A percentile compares a stretch with the other conserved stretches of the same genome.
phyloP scores from a whole-genome alignment of 2,329 filamentous ascomycete species.

The Penicillium palitans region DNA sequence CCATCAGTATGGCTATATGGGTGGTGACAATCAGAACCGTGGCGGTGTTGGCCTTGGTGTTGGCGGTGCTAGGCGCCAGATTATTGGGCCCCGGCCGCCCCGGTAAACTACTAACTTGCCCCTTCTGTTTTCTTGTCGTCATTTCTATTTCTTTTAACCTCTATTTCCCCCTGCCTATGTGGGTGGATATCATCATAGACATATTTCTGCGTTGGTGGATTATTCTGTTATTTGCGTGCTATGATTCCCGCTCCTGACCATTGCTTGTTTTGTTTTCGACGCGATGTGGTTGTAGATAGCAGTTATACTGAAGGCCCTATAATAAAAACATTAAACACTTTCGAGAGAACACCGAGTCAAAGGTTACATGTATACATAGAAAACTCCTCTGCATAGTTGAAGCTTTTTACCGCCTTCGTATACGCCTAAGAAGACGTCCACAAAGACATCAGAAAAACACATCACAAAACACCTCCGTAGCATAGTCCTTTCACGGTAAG shows the following conservation, averaged over 20 bases:
- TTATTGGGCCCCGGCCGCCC: slow-evolving; percentile 61
- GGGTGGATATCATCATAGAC: not conserved
- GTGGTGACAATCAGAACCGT: slow-evolving; percentile 62
- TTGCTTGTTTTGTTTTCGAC: not conserved
- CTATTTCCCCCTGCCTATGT: not conserved
- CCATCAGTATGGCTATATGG: slow-evolving; percentile 64
- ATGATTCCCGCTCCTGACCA: slow-evolving; percentile 13
- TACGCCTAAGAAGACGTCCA: too few relatives aligned
- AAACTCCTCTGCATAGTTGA: too few relatives aligned
- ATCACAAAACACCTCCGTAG: not conserved
- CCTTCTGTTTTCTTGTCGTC: not conserved
- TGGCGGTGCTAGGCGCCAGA: slow-evolving; percentile 60
- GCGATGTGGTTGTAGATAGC: slow-evolving; percentile 13
- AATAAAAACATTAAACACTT: not conserved
- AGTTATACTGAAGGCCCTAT: not conserved
- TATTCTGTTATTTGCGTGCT: slow-evolving; percentile 7
- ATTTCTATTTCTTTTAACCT: not conserved
- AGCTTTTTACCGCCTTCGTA: too few relatives aligned
- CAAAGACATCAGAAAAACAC: too few relatives aligned
- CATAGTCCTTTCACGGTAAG: not conserved
- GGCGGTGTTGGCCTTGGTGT: slow-evolving; percentile 53
- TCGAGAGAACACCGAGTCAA: not conserved
- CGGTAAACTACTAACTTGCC: slow-evolving; percentile 25
- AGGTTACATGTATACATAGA: too few relatives aligned
- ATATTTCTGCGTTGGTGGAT: slow-evolving; percentile 15